Evolutionary conservation across 1,284 basidiomycete species (phyloP).

Genomic region (Malassezia vespertilionis): DNA sequence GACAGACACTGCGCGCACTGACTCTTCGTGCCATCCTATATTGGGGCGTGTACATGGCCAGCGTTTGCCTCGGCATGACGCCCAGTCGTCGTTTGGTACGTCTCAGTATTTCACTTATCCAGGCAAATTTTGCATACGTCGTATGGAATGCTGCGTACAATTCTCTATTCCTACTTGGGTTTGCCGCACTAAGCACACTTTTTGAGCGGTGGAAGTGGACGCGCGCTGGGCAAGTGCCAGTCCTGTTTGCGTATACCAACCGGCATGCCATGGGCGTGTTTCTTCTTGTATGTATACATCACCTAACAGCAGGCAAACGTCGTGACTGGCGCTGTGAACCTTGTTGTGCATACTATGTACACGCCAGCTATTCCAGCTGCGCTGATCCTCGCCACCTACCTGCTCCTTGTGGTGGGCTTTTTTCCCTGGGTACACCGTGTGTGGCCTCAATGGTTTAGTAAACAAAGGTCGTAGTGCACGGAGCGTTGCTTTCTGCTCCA

Average conservation of each 20-base stretch:
- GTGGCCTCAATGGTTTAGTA: not conserved
- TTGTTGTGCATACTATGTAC: slow-evolving; percentile 74
- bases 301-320: slow-evolving; percentile 59
- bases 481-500: no score
- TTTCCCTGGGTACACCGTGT: not conserved
- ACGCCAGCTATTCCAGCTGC: slow-evolving; percentile 56
- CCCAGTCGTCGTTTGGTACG: slow-evolving; percentile 16
- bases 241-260: slow-evolving; percentile 68
- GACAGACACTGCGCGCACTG: not conserved
- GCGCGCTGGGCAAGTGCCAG: not conserved
- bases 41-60: not conserved
- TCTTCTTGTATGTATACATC: slow-evolving; percentile 59
- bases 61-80: not conserved
- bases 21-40: no score
- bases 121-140: slow-evolving; percentile 68
- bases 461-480: no score
- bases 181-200: slow-evolving; percentile 60
- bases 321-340: slow-evolving; percentile 71
- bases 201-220: not conserved
- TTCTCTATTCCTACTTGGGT: slow-evolving; percentile 68
- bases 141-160: slow-evolving; percentile 85
- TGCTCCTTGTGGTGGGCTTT: not conserved
- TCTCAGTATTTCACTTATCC: not conserved
- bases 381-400: slow-evolving; percentile 59
- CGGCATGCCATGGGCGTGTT: slow-evolving; percentile 69